These are phyloP conservation scores for Piromyces sp. DNA, from an alignment of 192 early-diverging fungal species.

Conservation along the genomic window DNA sequence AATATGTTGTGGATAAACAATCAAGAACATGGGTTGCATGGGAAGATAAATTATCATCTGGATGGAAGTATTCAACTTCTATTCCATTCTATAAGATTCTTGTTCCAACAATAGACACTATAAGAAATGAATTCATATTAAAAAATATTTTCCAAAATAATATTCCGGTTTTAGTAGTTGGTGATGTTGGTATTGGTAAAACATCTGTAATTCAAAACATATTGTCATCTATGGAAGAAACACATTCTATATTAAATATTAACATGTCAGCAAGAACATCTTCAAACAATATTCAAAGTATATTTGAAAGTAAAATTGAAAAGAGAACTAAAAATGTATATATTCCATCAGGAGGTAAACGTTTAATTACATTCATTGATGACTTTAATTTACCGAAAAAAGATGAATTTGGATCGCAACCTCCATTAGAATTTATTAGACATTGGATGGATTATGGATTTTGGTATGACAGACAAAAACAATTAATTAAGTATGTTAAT, in stretches of 20 bases:
- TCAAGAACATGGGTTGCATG: conserved; percentile 27
- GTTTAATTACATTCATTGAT: conserved; percentile 34
- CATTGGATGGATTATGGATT: conserved; percentile 44
- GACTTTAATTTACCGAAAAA: conserved; percentile 45
- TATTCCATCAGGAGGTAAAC: conserved; percentile 32
- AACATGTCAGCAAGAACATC: conserved; percentile 40
- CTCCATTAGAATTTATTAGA: conserved; percentile 37
- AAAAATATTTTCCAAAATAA: conserved; percentile 28
- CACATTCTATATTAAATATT: conserved; percentile 33
- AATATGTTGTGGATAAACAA: conserved; percentile 20
- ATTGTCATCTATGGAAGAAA: conserved; percentile 24
- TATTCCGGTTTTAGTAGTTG: conserved; percentile 28
- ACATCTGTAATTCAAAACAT: conserved; percentile 36
- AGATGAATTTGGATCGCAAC: conserved; percentile 41
- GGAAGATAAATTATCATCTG: conserved; percentile 24
- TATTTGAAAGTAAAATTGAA: conserved; percentile 42
- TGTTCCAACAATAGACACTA: conserved; percentile 40
- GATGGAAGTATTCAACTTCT: conserved; percentile 14
- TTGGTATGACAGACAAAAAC: conserved; percentile 47
- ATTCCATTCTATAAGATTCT: conserved; percentile 40
- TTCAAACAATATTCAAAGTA: conserved; percentile 34
- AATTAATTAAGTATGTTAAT: conserved; percentile 28
- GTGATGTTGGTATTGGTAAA: conserved; percentile 44
- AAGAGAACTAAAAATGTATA: conserved; percentile 41
- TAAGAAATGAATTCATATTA: conserved; percentile 36